Percentiles rank a stretch among this genome's conserved stretches.
Conservation (phyloP, 2,329 filamentous ascomycete genomes). For the Dendryphion nanum region DNA sequence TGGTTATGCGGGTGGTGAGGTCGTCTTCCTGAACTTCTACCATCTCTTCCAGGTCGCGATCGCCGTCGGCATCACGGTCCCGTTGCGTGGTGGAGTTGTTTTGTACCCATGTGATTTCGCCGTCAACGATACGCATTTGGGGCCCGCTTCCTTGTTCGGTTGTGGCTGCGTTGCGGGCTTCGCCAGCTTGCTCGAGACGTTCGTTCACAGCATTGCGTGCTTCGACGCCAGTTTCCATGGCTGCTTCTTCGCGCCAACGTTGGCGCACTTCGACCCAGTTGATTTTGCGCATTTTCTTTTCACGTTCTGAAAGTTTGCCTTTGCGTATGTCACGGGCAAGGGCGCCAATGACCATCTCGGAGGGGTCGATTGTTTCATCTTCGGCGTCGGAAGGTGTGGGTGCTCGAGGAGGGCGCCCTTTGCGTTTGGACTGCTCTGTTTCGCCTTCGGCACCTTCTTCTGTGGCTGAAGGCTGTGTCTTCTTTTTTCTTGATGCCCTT, state of each 20-base stretch:
- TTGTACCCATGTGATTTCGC: constrained; percentile 70
- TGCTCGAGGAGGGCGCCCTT: constrained; percentile 26
- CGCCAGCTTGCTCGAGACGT: constrained; percentile 15
- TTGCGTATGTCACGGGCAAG: constrained; percentile 63
- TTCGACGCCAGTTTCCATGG: constrained; percentile 13
- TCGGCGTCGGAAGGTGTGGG: constrained; percentile 38
- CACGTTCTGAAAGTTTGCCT: constrained; percentile 72
- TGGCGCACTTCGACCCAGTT: constrained; percentile 54
- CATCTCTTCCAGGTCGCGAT: constrained; percentile 51
- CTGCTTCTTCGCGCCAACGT: constrained; percentile 37
- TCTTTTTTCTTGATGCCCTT: constrained; percentile 12
- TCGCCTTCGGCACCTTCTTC: constrained; percentile 3
- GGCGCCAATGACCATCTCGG: constrained; percentile 69
- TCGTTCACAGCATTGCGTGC: constrained; percentile 22
- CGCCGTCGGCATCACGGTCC: constrained; percentile 66
- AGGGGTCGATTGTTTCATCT: constrained; percentile 58
- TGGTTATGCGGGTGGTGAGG: constrained; percentile 69
- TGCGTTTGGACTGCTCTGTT: constrained; percentile 17
- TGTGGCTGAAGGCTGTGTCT: constrained; percentile 6
- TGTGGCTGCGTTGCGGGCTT: constrained; percentile 9
- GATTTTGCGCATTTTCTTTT: constrained; percentile 69
- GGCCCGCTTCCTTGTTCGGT: constrained; percentile 41
- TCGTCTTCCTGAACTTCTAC: constrained; percentile 75
- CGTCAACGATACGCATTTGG: constrained; percentile 64
- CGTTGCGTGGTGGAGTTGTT: constrained; percentile 63